Evolutionary conservation across 148 eudicot genomes (phyloP), one percentile per base, ranked within the genome.

Genomic region (Camellia granthamiana): DNA sequence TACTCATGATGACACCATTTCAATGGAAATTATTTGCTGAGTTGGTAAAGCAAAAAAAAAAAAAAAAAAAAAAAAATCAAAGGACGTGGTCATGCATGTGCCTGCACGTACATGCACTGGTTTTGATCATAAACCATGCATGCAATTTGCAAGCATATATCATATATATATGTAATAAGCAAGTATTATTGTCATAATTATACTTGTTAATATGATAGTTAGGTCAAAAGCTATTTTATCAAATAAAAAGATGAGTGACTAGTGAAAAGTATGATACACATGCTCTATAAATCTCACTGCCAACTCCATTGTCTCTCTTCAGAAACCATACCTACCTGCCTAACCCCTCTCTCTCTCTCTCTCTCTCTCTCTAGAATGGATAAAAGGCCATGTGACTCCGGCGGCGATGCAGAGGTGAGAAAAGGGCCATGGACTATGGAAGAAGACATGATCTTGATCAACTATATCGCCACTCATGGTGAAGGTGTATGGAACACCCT

Each of bases 341-440:
- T 42, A 43, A 9, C 38, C 38, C 1, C 38, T 30, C 38, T 30
- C 38, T 23, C 62, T 52, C 70, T 18, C 55, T 42, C 77, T 42
- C 23, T 43, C 66, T 14, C 77, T 41, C 64, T 38, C 56, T 16
- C 77, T 74, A 21, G 41, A 49, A 95, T 93, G 97, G 92, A 95
- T 75, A 88, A 86, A 77, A 85, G 82, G 81, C 80, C 88, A 87
- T 75, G 78, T 52, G 84, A 67, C 66, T 84, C 59, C 80, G 89
- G 91, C 15, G 87, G 84, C 58, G 97, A 93, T 13, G 82, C 46
- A 58, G 97, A 95, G 82, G 93, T 93, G 72, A 92, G 98, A 82
- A 95, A 93, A 87, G 97, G 98, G 75, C 98, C 98, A 76, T 95
- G 98, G 98, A 95, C 98, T 46, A 91, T 93, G 97, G 98, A 93